Evolutionary conservation across 2,329 filamentous ascomycete genomes (phyloP).

Genomic region (Phialophora chinensis): DNA sequence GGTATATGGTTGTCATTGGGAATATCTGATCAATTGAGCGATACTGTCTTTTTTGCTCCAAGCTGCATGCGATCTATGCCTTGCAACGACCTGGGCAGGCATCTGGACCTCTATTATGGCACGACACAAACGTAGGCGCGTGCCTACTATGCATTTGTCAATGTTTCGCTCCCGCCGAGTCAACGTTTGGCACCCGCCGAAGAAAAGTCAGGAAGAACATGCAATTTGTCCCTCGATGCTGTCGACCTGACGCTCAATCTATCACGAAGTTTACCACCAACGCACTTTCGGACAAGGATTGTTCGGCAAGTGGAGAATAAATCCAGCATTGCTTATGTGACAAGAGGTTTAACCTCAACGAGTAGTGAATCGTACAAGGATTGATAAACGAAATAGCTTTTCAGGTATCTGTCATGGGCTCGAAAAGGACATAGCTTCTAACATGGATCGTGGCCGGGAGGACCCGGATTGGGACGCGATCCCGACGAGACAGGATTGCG

Average conservation of each 20-base stretch:
- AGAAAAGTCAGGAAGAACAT: neutral
- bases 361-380: constrained; percentile 10
- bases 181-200: neutral
- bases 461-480: neutral
- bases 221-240: neutral
- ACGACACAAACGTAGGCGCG: neutral
- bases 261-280: neutral
- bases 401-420: neutral
- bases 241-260: neutral
- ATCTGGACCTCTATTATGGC: neutral
- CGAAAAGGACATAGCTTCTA: neutral
- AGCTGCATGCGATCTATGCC: neutral
- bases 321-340: neutral
- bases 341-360: neutral
- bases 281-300: neutral
- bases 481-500: neutral
- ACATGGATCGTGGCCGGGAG: neutral
- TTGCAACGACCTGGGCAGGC: neutral
- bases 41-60: neutral
- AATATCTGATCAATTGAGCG: constrained; percentile 39
- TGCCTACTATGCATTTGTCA: neutral
- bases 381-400: neutral
- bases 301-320: neutral
- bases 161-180: neutral
- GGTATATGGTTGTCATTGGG: constrained; percentile 67